phyloP scores from a whole-genome alignment of 257 asterid genomes.

The Misopates orontium region DNA sequence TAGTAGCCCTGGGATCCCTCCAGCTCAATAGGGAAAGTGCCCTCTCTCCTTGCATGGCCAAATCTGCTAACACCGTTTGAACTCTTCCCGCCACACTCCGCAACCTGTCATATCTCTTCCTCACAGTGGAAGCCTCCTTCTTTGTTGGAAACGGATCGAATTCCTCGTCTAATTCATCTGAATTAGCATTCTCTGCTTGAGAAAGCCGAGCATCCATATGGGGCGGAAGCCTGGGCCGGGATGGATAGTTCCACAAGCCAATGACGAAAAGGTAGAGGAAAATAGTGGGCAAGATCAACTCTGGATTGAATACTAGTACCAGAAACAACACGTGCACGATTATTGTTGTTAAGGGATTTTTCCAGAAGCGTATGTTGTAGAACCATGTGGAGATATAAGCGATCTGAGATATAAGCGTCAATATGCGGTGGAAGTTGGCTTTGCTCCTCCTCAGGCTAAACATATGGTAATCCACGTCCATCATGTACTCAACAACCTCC shows the following conservation, averaged over 20 bases:
- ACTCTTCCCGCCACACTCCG: slow-evolving; percentile 74
- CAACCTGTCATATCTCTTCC: slow-evolving; percentile 74
- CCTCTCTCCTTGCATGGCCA: slow-evolving; percentile 90
- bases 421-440: slow-evolving; percentile 75
- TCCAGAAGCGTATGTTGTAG: slow-evolving; percentile 72
- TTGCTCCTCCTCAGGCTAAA: slow-evolving; percentile 87
- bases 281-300: slow-evolving; percentile 73
- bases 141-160: slow-evolving; percentile 75
- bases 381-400: slow-evolving; percentile 55
- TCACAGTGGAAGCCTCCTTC: slow-evolving; percentile 43
- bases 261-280: slow-evolving; percentile 89
- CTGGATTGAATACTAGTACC: slow-evolving; percentile 80
- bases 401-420: slow-evolving; percentile 59
- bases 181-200: slow-evolving; percentile 60
- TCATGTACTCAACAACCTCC: slow-evolving; percentile 81
- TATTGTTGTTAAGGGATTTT: slow-evolving; percentile 73
- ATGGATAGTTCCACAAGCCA: slow-evolving; percentile 79
- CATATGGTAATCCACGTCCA: slow-evolving; percentile 76
- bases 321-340: slow-evolving; percentile 74
- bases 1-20: slow-evolving; percentile 96
- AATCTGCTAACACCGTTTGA: slow-evolving; percentile 74
- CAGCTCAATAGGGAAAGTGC: slow-evolving; percentile 75
- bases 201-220: slow-evolving; percentile 91
- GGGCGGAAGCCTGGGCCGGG: slow-evolving; percentile 73
- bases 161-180: slow-evolving; percentile 86